Evolutionary conservation across 2,329 filamentous ascomycete genomes (phyloP), one percentile per base, ranked within the genome.

Genomic region (Trichophyton mentagrophytes): DNA sequence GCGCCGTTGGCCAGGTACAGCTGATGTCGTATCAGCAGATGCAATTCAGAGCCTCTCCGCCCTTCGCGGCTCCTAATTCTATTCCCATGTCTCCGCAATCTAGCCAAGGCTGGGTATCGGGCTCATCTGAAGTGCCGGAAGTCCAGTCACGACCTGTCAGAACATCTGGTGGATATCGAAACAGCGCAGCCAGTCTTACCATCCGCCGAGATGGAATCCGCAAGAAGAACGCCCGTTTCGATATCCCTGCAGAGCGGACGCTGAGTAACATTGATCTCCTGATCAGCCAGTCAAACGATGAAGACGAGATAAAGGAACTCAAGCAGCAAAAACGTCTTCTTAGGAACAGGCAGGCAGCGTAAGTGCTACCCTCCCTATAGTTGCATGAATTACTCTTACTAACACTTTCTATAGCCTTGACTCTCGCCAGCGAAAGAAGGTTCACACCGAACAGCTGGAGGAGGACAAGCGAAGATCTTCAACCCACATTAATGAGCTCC

Each of bases 181-280:
- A 73, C 60, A 47, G 27, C 15, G 87, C 88, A 77, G 90, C 90
- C 64, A 86, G 91, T 61, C 79, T 89, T 73, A 81, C 84, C 64
- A 77, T 83, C 59, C 83, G 89, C 67, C 85, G 89, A 61, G 90
- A 95, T 67, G 90, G 93, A 64, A 95, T 97, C 74, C 85, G 93
- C 69, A 99, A 99, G 85, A 97, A 97, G 87, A 99, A 97, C 71
- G 90, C 91, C 66, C 88, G 92, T 67, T 96, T 97, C 75, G 92
- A 97, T 70, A 99, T 99, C 67, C 93, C 93, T 8, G 85, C 89
- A 51, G 93, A 96, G 77, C 85, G 91, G 64, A 97, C 91, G 70
- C 83, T 99, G 67, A 86, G 83, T 79, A 97, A 95, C 77, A 97
- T 99, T 75, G 93, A 99, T 74, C 82, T 89, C 64, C 81, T 97